Conservation (phyloP, 148 eudicot genomes). For the Cornus kousa region DNA sequence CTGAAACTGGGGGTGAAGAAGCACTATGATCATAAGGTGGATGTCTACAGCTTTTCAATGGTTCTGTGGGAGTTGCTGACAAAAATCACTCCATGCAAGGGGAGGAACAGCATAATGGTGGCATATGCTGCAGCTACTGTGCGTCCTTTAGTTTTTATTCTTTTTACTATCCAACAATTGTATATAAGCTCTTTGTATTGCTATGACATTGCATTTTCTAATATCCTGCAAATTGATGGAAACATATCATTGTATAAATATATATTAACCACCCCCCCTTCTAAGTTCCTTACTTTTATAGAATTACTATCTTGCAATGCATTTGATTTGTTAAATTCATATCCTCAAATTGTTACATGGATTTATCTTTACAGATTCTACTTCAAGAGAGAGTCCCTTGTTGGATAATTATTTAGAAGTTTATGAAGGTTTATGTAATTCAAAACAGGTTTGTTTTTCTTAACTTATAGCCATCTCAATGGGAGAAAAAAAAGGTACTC, state of each 20-base stretch:
- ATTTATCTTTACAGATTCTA: not conserved
- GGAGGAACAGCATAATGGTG: constrained; percentile 26
- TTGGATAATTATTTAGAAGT: constrained; percentile 4
- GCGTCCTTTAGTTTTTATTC: constrained; percentile 1
- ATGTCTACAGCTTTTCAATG: constrained; percentile 44
- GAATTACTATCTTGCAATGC: not conserved
- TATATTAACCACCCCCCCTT: too few species aligned
- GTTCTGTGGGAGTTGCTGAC: constrained; percentile 45
- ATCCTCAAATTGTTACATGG: not conserved
- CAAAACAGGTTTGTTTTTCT: constrained; percentile 55
- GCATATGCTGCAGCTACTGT: constrained; percentile 44
- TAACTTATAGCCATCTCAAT: not conserved
- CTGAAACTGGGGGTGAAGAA: constrained; percentile 32
- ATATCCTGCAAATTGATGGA: not conserved
- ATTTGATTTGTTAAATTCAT: not conserved
- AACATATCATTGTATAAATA: not conserved
- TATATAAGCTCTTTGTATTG: not conserved
- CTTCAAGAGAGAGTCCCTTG: too few species aligned
- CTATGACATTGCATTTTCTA: not conserved
- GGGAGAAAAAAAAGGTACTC: not conserved
- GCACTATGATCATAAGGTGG: constrained; percentile 43
- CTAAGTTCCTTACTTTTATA: not conserved
- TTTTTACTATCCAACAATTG: not conserved
- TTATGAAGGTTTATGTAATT: constrained; percentile 60
- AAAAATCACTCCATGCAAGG: constrained; percentile 40